Percentiles rank a stretch among this genome's conserved stretches.
phyloP scores from a whole-genome alignment of 139 green algal species.

The Eudorina sp. region DNA sequence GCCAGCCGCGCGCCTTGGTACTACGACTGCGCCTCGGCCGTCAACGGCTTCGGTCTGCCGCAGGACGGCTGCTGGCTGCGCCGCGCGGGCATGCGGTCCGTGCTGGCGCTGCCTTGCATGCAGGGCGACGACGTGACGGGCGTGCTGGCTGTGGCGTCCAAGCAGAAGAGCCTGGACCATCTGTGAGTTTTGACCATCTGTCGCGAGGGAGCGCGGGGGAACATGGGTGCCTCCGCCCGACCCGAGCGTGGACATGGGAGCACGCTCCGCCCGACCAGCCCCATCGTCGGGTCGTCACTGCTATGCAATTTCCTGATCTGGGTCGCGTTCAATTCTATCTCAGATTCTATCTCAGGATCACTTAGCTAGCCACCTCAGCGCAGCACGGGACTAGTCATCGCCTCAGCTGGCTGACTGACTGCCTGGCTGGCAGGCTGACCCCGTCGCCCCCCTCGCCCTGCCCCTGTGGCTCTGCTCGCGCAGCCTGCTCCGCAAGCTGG shows the following conservation, averaged over 20 bases:
- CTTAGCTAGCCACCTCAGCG: no score
- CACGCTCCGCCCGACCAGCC: no score
- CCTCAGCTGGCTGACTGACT: no score
- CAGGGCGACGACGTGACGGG: conserved; percentile 12
- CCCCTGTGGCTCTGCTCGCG: not conserved
- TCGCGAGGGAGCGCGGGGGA: not conserved
- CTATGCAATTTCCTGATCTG: no score
- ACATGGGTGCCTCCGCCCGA: no score
- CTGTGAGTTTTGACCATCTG: conserved; percentile 24
- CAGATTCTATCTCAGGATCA: no score
- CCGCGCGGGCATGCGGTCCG: conserved; percentile 39
- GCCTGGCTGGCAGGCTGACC: no score
- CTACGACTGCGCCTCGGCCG: conserved; percentile 43
- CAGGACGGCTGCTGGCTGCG: conserved; percentile 36
- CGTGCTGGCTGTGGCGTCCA: conserved; percentile 17
- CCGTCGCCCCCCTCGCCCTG: no score
- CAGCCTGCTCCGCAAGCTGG: conserved; percentile 43
- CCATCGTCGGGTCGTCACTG: no score
- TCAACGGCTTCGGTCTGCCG: conserved; percentile 40
- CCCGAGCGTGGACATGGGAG: no score
- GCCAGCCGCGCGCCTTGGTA: conserved; percentile 31
- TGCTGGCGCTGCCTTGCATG: conserved; percentile 47
- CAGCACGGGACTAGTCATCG: no score
- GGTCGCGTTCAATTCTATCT: no score
- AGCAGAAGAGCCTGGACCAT: conserved; percentile 40